These are phyloP conservation scores for Boletellus ananiceps DNA, from an alignment of 768 basidiomycete genomes.

Conservation along the genomic window DNA sequence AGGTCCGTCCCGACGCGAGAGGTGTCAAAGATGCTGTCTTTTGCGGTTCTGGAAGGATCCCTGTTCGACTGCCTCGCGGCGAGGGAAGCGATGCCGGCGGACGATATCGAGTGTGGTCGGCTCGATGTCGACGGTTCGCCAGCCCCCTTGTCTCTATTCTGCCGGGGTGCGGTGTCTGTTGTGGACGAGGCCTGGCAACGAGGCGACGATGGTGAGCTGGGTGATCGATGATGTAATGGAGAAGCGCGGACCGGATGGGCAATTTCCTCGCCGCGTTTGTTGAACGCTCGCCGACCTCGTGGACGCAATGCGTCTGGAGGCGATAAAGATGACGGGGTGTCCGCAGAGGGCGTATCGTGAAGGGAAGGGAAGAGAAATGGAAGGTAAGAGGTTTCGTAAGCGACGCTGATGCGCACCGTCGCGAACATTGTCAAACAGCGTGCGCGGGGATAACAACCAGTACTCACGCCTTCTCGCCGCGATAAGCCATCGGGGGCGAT, in stretches of 20 bases:
- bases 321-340: slow-evolving; percentile 19
- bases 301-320: slow-evolving; percentile 23
- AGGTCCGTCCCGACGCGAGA: slow-evolving; percentile 49
- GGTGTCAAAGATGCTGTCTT: slow-evolving; percentile 43
- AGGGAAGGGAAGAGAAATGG: slow-evolving; percentile 56
- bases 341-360: slow-evolving; percentile 21
- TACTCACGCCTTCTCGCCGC: slow-evolving; percentile 26
- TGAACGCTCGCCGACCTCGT: slow-evolving; percentile 51
- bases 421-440: slow-evolving; percentile 13
- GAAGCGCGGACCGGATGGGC: slow-evolving; percentile 22
- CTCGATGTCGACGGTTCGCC: slow-evolving; percentile 4
- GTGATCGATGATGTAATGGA: slow-evolving; percentile 17
- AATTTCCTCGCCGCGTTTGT: slow-evolving; percentile 47
- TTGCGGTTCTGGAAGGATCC: slow-evolving; percentile 37
- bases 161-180: slow-evolving; percentile 2
- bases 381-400: slow-evolving; percentile 60
- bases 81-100: not conserved
- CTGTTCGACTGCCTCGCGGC: slow-evolving; percentile 8
- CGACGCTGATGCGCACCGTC: slow-evolving; percentile 26
- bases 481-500: slow-evolving; percentile 39
- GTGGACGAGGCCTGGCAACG: slow-evolving; percentile 14
- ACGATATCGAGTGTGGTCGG: slow-evolving; percentile 23
- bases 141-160: slow-evolving; percentile 14
- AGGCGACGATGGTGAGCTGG: slow-evolving; percentile 12
- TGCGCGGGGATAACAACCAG: slow-evolving; percentile 4